These are phyloP conservation scores for Candida sanyiensis DNA, from an alignment of 805 yeast genomes.

Conservation along the genomic window DNA sequence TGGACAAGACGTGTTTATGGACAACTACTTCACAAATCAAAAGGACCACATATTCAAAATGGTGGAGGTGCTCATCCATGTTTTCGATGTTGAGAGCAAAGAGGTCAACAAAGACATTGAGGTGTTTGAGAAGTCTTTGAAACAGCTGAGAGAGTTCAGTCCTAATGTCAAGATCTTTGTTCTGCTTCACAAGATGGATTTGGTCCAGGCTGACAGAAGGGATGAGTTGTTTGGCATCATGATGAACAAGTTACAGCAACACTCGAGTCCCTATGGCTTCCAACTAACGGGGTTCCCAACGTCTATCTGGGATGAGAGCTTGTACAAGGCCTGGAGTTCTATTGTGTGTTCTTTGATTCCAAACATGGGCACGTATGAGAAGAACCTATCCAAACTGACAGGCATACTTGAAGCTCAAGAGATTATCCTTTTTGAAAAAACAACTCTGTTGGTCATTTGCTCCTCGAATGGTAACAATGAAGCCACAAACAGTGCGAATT, in stretches of 20 bases:
- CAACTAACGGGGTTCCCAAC: constrained; percentile 84
- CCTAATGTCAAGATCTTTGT: constrained; percentile 92
- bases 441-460: constrained; percentile 70
- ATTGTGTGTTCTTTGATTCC: constrained; percentile 95
- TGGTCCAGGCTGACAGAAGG: constrained; percentile 80
- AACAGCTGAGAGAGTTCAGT: constrained; percentile 73
- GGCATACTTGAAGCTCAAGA: constrained; percentile 78
- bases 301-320: constrained; percentile 94
- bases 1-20: constrained; percentile 95
- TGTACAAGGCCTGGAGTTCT: constrained; percentile 95
- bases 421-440: constrained; percentile 84
- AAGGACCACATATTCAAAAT: constrained; percentile 89
- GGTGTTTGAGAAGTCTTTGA: constrained; percentile 77
- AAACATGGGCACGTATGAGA: constrained; percentile 76
- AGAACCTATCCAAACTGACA: constrained; percentile 67
- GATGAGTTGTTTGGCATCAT: constrained; percentile 78
- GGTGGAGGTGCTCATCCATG: constrained; percentile 94
- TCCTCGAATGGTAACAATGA: constrained; percentile 30
- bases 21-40: constrained; percentile 82
- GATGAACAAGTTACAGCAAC: constrained; percentile 74
- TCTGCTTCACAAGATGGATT: constrained; percentile 90
- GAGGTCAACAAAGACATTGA: constrained; percentile 91
- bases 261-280: constrained; percentile 66
- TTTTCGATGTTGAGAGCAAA: constrained; percentile 91
- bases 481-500: constrained; percentile 15